Evolutionary conservation across 2,329 filamentous ascomycete genomes (phyloP), one percentile per base, ranked within the genome.

Genomic region (Sporothrix inflata): DNA sequence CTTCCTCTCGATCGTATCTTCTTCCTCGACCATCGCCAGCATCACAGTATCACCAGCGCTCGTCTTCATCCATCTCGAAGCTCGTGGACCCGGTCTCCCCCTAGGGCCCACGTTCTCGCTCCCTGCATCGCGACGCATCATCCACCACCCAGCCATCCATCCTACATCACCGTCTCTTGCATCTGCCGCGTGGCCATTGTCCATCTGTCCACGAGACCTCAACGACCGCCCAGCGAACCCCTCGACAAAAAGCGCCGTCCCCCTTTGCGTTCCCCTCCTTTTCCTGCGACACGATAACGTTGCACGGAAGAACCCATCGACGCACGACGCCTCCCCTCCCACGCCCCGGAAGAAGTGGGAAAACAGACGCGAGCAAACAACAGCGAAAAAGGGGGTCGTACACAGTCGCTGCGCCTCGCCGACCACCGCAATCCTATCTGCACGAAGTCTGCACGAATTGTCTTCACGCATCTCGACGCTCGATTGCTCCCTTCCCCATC

Each of bases 371-470:
- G 21, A 51, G 7, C 51, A 60, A 34, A 30, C 16, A 38, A 38
- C 21, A 24, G 34, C n/a, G 12, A 69, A 45, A 69, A 21, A 45
- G 51, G 67, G 66, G 67, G 51, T 55, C n/a, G 51, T 60, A 69
- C 67, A 69, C 45, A 7, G 16, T 16, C 49, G 51, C 67, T 69
- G 67, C 67, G 67, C 67, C 67, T 69, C 67, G 49, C 47, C 66
- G 49, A 55, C 30, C 66, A 30, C 49, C 30, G 49, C 47, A 19
- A 27, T 34, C 42, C 65, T 34, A 49, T 38, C 24, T 34, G 40
- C 61, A 49, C 61, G 40, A 66, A 16, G 12, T 6, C 51, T 55
- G 51, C 51, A 55, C 42, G 14, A 14, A 8, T 61, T 42, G 57
- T n/a, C 45, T 53, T 21, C 51, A 47, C 51, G 19, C 30, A 45